Evolutionary conservation across 1,284 basidiomycete genomes (phyloP), one percentile per base, ranked within the genome.

Genomic region (Ceratobasidium sp.): DNA sequence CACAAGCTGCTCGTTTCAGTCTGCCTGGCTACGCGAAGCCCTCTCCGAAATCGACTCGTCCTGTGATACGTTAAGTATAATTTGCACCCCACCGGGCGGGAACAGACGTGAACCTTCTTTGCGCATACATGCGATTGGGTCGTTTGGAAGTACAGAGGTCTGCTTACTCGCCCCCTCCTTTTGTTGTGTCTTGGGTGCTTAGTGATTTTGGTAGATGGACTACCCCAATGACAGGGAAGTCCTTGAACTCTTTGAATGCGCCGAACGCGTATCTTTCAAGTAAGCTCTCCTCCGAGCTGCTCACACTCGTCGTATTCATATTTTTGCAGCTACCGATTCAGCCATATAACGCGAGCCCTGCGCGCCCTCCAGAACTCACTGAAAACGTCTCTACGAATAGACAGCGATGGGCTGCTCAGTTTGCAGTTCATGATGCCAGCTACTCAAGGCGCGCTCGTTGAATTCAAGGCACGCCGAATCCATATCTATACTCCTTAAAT

Each of bases 161-260:
- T 11, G 57, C 35, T 49, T 32, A 73, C 26, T 83, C 77, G 41
- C 6, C 6, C 21, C 16, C 21, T n/a, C 30, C 43, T 41, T 8
- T 21, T n/a, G 26, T 28, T 2, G 11, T 18, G 16, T 58, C 32
- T 26, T 28, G 26, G 28, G 35, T 14, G 49, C 38, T 47, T 43
- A 26, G 70, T 23, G 9, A 23, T 26, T 73, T 41, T 58, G n/a
- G 1, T 78, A 96, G 93, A 92, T 97, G 89, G 95, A 98, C 80
- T 97, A 96, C 76, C 93, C 94, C 0, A 94, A 95, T 77, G 95
- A 96, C 78, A 85, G 87, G 63, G 94, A 96, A 67, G 93, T 97
- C 0, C 86, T 98, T 50, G 94, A 97, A 80, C 88, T 89, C 0
- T 95, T 96, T 78, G 92, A 95, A 76, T 97, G 95, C 79, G 84